These are phyloP conservation scores for Collybia mongolica DNA, from an alignment of 768 basidiomycete genomes.

Conservation along the genomic window DNA sequence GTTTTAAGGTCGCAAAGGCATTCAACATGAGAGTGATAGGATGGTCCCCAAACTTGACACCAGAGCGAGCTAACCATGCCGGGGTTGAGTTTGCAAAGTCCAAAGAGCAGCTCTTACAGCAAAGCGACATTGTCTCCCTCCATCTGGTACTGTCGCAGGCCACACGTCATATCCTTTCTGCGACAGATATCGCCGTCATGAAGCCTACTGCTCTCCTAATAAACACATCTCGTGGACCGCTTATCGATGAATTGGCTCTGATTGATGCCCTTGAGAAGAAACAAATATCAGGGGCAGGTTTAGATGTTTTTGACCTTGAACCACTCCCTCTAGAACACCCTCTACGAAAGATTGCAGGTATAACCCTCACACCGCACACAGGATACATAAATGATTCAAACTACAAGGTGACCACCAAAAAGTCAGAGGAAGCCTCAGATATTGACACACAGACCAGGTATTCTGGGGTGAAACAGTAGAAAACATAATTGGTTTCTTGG, in stretches of 20 bases:
- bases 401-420: conserved; percentile 38
- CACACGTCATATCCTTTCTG: conserved; percentile 48
- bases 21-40: conserved; percentile 60
- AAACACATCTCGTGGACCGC: conserved; percentile 66
- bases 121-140: conserved; percentile 59
- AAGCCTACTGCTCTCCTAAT: conserved; percentile 58
- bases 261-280: conserved; percentile 43
- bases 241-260: conserved; percentile 60
- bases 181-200: conserved; percentile 49
- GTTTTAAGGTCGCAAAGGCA: conserved; percentile 49
- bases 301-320: conserved; percentile 68
- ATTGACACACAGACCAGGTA: conserved; percentile 24
- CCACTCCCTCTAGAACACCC: conserved; percentile 62
- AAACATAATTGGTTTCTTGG: conserved; percentile 55
- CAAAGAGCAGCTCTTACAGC: conserved; percentile 52
- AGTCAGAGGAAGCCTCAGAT: conserved; percentile 4
- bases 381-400: conserved; percentile 54
- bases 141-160: conserved; percentile 56
- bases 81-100: conserved; percentile 47
- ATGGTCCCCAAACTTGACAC: conserved; percentile 67
- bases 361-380: conserved; percentile 61
- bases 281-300: conserved; percentile 54
- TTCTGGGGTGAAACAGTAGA: conserved; percentile 57
- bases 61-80: conserved; percentile 49
- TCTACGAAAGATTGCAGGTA: conserved; percentile 47